These are phyloP conservation scores for Mucor piriformis DNA, from an alignment of 371 early-diverging fungal genomes.

Conservation along the genomic window DNA sequence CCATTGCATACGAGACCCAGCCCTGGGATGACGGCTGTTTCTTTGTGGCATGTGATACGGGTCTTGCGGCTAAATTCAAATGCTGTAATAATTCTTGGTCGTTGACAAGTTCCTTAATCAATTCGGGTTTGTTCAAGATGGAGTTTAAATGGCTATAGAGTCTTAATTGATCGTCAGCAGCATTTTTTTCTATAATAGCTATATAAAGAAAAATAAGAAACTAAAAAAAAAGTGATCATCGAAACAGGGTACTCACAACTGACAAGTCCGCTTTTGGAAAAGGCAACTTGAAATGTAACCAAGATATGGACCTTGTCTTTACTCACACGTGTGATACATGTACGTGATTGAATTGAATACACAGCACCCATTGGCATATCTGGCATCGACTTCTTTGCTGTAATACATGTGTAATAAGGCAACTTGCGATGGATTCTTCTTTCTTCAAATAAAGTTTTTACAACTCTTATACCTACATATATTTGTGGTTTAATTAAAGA, in stretches of 20 bases:
- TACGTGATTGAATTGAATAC: constrained; percentile 72
- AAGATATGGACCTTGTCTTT: constrained; percentile 54
- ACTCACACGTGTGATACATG: constrained; percentile 77
- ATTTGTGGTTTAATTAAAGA: neutral
- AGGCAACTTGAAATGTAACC: constrained; percentile 66
- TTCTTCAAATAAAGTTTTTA: constrained; percentile 60
- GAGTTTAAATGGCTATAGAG: constrained; percentile 16
- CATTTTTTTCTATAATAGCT: constrained; percentile 36
- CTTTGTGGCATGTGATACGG: neutral
- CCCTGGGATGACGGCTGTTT: neutral
- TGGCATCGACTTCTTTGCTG: constrained; percentile 65
- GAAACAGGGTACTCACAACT: constrained; percentile 46
- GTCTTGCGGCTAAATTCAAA: neutral
- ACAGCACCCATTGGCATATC: constrained; percentile 78
- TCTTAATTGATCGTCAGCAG: constrained; percentile 23
- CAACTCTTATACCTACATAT: constrained; percentile 61
- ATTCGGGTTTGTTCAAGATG: constrained; percentile 14
- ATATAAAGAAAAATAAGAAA: neutral
- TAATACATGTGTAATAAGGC: constrained; percentile 58
- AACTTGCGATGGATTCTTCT: constrained; percentile 54
- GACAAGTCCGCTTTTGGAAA: constrained; percentile 66
- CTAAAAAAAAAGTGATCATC: neutral
- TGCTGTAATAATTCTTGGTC: constrained; percentile 10
- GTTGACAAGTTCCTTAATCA: constrained; percentile 12
- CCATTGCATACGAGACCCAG: neutral